Conservation (phyloP, 139 green algal species). For the Closterium sp. region DNA sequence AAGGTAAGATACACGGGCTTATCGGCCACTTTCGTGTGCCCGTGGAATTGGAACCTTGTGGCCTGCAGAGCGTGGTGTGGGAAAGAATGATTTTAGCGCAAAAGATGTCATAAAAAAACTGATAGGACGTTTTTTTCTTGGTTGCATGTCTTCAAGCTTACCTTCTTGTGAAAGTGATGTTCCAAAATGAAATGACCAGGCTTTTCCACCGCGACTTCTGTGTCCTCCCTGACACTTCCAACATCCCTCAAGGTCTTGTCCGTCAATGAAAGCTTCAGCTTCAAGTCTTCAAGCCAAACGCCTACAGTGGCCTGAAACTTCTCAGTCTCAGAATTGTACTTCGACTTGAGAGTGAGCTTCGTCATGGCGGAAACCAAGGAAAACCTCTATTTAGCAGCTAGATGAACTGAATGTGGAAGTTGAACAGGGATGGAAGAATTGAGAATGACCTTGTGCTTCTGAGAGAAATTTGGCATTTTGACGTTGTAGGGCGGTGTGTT, state of each 20-base stretch:
- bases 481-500: no score
- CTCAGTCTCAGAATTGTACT: neutral
- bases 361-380: neutral
- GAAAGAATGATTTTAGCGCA: neutral
- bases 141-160: neutral
- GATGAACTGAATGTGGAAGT: neutral
- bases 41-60: slow-evolving; percentile 11
- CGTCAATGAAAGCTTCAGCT: slow-evolving; percentile 6
- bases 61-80: neutral
- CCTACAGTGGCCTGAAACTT: slow-evolving; percentile 2
- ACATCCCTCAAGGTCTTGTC: slow-evolving; percentile 1
- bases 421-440: neutral
- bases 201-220: neutral
- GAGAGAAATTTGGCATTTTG: no score
- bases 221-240: neutral
- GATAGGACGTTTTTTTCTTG: neutral
- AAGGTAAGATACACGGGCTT: neutral
- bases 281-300: neutral
- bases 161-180: slow-evolving; percentile 10
- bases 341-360: slow-evolving; percentile 1
- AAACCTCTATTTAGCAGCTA: neutral
- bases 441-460: neutral
- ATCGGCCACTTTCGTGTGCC: neutral
- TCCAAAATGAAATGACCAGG: slow-evolving; percentile 2
- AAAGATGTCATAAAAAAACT: neutral